Evolutionary conservation across 1,139 yeast species (phyloP), one percentile per base, ranked within the genome.

Genomic region (Maudiozyma humilis): DNA sequence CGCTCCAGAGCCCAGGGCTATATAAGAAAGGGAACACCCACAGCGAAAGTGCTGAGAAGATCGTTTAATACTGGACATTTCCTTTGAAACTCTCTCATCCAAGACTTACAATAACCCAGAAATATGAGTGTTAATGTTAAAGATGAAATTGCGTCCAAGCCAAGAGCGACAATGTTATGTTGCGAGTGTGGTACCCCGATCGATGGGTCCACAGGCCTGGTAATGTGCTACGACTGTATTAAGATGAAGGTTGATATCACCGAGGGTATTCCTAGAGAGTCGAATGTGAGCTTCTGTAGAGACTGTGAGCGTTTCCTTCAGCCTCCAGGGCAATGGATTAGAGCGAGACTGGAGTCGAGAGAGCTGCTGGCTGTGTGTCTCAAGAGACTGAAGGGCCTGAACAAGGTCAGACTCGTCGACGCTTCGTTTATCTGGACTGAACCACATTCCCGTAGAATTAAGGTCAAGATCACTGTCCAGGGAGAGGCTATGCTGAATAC

Each of bases 121-220:
- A n/a, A n/a, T n/a, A n/a, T 40, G 40, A 38, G 31, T 37, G 35
- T 42, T 13, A 38, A 19, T 31, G 32, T 27, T 15, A 29, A 36
- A 33, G 38, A 40, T n/a, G 36, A 42, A 10, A 38, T 20, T 19
- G 33, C 30, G 6, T 16, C 33, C 5, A 42, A 38, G 10, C 39
- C 45, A 17, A 34, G 42, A 31, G 45, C 96, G 19, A 91, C 97
- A 1, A 93, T 91, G 51, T 76, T 91, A 50, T 91, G 99, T 72
- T 88, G 95, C 68, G 87, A 86, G 79, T 91, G 99, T 80, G 97
- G 98, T 66, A 86, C 84, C 44, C 96, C 98, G 42, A 86, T 93
- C 78, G 97, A 91, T 62, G 97, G 97, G 36, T 85, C 96, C 29
- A 73, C 78, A 23, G 97, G 97, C 18, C 70, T 89, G 51, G 95